phyloP scores from a whole-genome alignment of 179 eudicot species.

The Corrigiola litoralis region DNA sequence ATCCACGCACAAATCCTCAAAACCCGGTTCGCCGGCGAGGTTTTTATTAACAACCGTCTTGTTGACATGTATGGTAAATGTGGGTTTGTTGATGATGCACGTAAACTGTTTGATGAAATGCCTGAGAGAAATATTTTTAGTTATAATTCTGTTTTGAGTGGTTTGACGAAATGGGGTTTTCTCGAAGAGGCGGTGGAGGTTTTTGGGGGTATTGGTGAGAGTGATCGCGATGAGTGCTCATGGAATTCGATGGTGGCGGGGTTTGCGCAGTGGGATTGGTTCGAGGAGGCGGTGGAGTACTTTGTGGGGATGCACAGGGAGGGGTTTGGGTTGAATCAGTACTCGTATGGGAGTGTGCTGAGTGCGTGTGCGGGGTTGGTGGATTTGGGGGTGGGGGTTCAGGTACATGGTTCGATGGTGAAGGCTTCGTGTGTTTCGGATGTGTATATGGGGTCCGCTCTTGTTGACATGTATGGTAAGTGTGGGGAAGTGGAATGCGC shows the following conservation, averaged over 20 bases:
- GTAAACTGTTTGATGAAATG: constrained; percentile 66
- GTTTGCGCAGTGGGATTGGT: constrained; percentile 59
- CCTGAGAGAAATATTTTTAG: constrained; percentile 48
- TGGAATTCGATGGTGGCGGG: constrained; percentile 79
- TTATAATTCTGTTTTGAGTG: constrained; percentile 50
- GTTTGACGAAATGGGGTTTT: constrained; percentile 40
- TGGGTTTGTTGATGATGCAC: constrained; percentile 47
- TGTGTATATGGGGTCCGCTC: constrained; percentile 80
- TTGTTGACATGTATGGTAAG: constrained; percentile 74
- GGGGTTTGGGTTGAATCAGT: constrained; percentile 52
- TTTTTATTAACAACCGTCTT: constrained; percentile 66
- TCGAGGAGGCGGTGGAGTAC: constrained; percentile 50
- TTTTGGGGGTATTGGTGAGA: constrained; percentile 39
- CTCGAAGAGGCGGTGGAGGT: constrained; percentile 50
- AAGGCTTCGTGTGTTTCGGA: constrained; percentile 39
- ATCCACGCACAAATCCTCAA: constrained; percentile 55
- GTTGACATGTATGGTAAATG: constrained; percentile 69
- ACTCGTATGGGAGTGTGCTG: constrained; percentile 65
- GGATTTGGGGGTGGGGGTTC: constrained; percentile 51
- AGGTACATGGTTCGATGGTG: constrained; percentile 56
- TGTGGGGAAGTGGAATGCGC: constrained; percentile 61
- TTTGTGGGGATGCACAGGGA: constrained; percentile 56
- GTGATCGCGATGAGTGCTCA: constrained; percentile 69
- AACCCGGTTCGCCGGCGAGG: constrained; percentile 49
- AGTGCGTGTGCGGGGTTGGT: constrained; percentile 73